A percentile compares a stretch with the other conserved stretches of the same genome.
These are phyloP conservation scores for Chalciporus sphaerocephalus DNA, from an alignment of 768 basidiomycete species.

Conservation along the genomic window DNA sequence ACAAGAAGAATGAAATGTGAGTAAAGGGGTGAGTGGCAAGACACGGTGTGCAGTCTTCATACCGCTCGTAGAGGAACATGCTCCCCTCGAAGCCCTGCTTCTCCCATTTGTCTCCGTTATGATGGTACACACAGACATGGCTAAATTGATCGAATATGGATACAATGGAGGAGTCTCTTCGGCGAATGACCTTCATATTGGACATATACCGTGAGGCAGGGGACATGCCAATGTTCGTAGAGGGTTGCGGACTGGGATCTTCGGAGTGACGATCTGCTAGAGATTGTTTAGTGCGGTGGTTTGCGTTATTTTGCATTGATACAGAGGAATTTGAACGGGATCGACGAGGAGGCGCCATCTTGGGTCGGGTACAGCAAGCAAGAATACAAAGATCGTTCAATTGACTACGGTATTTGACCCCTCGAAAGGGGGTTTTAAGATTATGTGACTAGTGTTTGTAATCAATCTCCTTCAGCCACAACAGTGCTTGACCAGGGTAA, in stretches of 20 bases:
- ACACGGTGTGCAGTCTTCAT: constrained; percentile 23
- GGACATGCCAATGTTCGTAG: constrained; percentile 47
- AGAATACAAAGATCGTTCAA: neutral
- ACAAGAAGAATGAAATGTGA: constrained; percentile 3
- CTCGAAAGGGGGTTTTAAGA: constrained; percentile 8
- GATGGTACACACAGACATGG: constrained; percentile 79
- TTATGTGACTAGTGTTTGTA: neutral
- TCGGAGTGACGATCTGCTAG: constrained; percentile 1
- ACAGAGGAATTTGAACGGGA: constrained; percentile 28
- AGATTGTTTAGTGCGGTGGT: neutral
- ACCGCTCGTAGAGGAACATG: constrained; percentile 89
- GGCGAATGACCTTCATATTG: constrained; percentile 77
- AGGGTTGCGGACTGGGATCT: constrained; percentile 9
- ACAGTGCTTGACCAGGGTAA: too few relatives aligned
- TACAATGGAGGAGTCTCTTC: constrained; percentile 73
- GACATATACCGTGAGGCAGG: constrained; percentile 62
- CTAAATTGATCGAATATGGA: constrained; percentile 86
- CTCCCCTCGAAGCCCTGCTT: constrained; percentile 83
- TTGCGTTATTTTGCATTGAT: constrained; percentile 14
- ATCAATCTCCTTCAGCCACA: too few relatives aligned
- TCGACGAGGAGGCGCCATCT: constrained; percentile 27
- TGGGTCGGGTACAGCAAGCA: constrained; percentile 2
- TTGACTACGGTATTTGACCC: constrained; percentile 12
- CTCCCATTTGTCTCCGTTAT: constrained; percentile 72
- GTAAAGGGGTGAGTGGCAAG: neutral